Evolutionary conservation across 2,329 filamentous ascomycete genomes (phyloP).

Genomic region (Trichophaea hybrida): DNA sequence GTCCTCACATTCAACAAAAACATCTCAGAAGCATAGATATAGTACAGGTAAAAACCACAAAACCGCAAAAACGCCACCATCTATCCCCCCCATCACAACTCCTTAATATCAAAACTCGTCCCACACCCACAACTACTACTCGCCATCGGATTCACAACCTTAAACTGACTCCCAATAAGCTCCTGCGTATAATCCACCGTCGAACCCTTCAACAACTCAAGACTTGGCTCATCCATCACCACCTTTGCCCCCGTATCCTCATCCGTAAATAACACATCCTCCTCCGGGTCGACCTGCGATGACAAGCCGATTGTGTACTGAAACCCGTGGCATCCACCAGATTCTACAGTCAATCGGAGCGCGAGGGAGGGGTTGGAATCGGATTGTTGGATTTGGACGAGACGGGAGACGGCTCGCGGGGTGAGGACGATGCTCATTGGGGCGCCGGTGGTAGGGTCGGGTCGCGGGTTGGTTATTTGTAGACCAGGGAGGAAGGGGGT

Average conservation of each 20-base stretch:
- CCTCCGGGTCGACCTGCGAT: slow-evolving; percentile 47
- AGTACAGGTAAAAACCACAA: no score
- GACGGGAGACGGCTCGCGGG: slow-evolving; percentile 56
- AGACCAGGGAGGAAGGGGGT: slow-evolving; percentile 29
- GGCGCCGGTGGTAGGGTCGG: slow-evolving; percentile 39
- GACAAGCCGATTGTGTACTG: slow-evolving; percentile 90
- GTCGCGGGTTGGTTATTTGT: slow-evolving; percentile 13
- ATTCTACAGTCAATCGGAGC: slow-evolving; percentile 82
- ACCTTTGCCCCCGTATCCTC: slow-evolving; percentile 53
- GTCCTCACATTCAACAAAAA: no score
- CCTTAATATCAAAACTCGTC: slow-evolving; percentile 89
- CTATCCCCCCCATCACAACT: slow-evolving; percentile 31
- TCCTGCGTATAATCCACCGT: slow-evolving; percentile 96
- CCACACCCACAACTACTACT: slow-evolving; percentile 94
- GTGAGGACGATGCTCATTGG: slow-evolving; percentile 71
- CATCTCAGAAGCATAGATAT: no score
- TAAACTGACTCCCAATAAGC: slow-evolving; percentile 88
- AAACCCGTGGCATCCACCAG: slow-evolving; percentile 92
- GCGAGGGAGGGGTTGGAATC: slow-evolving; percentile 65
- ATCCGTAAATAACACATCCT: slow-evolving; percentile 49
- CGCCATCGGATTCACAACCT: slow-evolving; percentile 80
- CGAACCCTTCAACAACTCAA: slow-evolving; percentile 81
- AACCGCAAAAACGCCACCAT: no score
- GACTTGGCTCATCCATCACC: slow-evolving; percentile 71
- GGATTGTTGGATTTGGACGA: slow-evolving; percentile 55